Conservation (phyloP, 148 eudicot genomes). For the Suaeda aralocaspica region DNA sequence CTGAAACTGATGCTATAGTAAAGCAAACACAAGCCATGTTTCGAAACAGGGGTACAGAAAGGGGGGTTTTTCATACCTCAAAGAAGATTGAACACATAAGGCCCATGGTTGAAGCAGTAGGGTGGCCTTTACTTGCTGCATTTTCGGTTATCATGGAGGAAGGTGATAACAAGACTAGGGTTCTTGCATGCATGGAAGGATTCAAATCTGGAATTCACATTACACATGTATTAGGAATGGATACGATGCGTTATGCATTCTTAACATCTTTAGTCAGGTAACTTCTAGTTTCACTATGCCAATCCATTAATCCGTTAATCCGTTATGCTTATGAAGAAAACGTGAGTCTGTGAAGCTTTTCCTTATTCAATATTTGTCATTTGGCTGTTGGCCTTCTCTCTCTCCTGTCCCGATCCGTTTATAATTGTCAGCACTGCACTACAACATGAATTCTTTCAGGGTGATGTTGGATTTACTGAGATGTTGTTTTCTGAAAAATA, state of each 20-base stretch:
- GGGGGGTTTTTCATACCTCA: slow-evolving; percentile 87
- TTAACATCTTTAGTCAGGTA: slow-evolving; percentile 89
- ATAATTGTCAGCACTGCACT: slow-evolving; percentile 10
- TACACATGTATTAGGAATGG: slow-evolving; percentile 91
- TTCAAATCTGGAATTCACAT: slow-evolving; percentile 92
- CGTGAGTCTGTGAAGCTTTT: neutral
- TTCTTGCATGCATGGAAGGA: slow-evolving; percentile 92
- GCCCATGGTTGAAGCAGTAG: slow-evolving; percentile 97
- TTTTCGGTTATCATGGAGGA: slow-evolving; percentile 97
- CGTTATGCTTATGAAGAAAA: neutral
- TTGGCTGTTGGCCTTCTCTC: too few relatives aligned
- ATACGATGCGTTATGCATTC: slow-evolving; percentile 98
- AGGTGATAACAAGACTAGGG: slow-evolving; percentile 86
- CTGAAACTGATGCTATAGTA: slow-evolving; percentile 83
- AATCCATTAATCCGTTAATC: neutral
- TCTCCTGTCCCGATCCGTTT: neutral
- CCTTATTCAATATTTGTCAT: too few relatives aligned
- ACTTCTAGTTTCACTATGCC: slow-evolving; percentile 4
- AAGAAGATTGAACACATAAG: slow-evolving; percentile 75
- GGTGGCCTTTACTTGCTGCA: slow-evolving; percentile 99
- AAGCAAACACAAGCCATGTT: slow-evolving; percentile 83
- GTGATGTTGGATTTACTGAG: too few relatives aligned
- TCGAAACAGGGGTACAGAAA: slow-evolving; percentile 62
- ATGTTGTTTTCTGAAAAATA: too few relatives aligned
- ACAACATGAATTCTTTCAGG: neutral